A percentile compares a stretch with the other conserved stretches of the same genome.
These are phyloP conservation scores for Podila epigama DNA, from an alignment of 192 early-diverging fungal species.

Conservation along the genomic window DNA sequence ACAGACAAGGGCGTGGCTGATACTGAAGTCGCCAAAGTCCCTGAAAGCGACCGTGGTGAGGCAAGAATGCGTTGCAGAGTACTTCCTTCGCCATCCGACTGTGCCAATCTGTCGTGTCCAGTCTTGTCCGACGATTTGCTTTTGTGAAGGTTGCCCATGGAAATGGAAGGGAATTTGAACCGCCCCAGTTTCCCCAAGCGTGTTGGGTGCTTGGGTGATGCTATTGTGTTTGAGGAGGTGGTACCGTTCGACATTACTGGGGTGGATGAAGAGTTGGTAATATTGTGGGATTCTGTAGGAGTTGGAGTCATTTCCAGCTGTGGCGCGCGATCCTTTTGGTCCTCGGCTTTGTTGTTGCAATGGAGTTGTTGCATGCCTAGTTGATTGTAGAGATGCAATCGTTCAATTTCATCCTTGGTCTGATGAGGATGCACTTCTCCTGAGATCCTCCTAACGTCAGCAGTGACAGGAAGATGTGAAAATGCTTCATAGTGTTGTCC, in stretches of 20 bases:
- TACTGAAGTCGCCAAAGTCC: too few species aligned
- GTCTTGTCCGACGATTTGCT: slow-evolving; percentile 1
- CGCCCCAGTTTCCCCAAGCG: slow-evolving; percentile 14
- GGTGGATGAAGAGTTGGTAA: not conserved
- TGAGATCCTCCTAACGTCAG: slow-evolving; percentile 8
- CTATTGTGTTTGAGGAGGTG: not conserved
- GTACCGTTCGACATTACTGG: not conserved
- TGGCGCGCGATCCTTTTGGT: too few species aligned
- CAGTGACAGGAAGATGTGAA: not conserved
- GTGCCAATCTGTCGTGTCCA: too few species aligned
- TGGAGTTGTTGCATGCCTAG: slow-evolving; percentile 20
- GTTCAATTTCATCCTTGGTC: not conserved
- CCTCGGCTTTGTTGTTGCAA: not conserved
- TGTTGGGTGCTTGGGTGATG: not conserved
- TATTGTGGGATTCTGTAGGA: not conserved
- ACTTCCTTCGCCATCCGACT: too few species aligned
- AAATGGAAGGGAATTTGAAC: slow-evolving; percentile 38
- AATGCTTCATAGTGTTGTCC: not conserved
- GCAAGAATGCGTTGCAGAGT: too few species aligned
- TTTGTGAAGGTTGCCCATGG: slow-evolving; percentile 19
- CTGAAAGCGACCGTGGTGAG: too few species aligned
- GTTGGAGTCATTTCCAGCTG: not conserved
- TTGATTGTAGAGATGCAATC: slow-evolving; percentile 1
- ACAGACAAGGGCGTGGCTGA: too few species aligned
- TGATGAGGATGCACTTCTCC: slow-evolving; percentile 5